Conservation (phyloP, 345 rosid species). For the Linum trigynum region DNA sequence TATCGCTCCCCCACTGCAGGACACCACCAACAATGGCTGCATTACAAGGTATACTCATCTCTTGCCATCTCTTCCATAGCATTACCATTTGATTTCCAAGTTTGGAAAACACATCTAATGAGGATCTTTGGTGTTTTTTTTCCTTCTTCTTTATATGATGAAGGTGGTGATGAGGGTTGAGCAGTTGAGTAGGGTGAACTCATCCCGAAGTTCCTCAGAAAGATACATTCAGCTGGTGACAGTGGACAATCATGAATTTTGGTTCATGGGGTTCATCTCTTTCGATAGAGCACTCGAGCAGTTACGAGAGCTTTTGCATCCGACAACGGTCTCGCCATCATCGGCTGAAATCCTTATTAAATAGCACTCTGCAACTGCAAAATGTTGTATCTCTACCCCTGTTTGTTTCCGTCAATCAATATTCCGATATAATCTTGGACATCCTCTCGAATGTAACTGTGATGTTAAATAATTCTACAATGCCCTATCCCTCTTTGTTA, state of each 20-base stretch:
- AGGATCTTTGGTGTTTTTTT: constrained; percentile 7
- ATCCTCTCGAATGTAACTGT: too few species aligned
- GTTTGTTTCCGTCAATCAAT: too few species aligned
- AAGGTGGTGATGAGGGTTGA: constrained; percentile 62
- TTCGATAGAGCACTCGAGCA: constrained; percentile 60
- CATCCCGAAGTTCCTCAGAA: constrained; percentile 47
- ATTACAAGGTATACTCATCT: constrained; percentile 49
- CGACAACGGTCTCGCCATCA: constrained; percentile 14
- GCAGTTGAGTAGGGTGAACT: constrained; percentile 40
- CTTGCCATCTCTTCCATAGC: constrained; percentile 2
- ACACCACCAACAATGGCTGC: constrained; percentile 37
- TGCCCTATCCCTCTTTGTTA: too few species aligned
- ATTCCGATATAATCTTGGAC: too few species aligned
- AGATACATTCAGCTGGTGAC: constrained; percentile 53
- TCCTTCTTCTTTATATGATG: neutral
- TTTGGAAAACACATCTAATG: neutral
- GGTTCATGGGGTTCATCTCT: constrained; percentile 82
- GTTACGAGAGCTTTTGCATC: constrained; percentile 30
- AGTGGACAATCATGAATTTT: constrained; percentile 61
- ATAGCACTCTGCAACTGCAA: too few species aligned
- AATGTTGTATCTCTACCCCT: too few species aligned
- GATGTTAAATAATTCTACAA: too few species aligned
- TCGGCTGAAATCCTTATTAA: neutral
- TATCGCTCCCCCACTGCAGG: constrained; percentile 33
- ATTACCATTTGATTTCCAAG: neutral